These are phyloP conservation scores for Scheffersomyces lignosus DNA, from an alignment of 805 yeast species.

Conservation along the genomic window DNA sequence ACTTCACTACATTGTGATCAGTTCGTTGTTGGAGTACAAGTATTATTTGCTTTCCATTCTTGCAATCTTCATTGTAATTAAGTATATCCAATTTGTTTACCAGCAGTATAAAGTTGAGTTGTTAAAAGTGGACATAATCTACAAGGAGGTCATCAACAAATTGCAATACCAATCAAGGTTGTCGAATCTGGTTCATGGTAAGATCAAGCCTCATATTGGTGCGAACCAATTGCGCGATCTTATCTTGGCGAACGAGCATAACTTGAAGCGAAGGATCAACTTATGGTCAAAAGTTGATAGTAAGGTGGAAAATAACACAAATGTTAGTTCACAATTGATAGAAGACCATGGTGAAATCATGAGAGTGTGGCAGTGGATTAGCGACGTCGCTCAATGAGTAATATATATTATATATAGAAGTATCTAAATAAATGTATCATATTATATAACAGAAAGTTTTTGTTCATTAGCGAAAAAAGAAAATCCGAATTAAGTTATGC, in stretches of 20 bases:
- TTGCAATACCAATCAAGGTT: constrained; percentile 47
- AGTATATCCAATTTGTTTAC: constrained; percentile 33
- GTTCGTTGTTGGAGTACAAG: constrained; percentile 30
- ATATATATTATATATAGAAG: not conserved
- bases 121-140: constrained; percentile 44
- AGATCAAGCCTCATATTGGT: constrained; percentile 53
- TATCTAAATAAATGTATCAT: too few relatives aligned
- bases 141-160: constrained; percentile 48
- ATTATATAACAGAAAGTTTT: too few relatives aligned
- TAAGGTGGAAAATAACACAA: constrained; percentile 63
- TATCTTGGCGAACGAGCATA: constrained; percentile 44
- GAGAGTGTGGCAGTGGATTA: constrained; percentile 87
- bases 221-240: constrained; percentile 73
- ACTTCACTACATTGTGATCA: constrained; percentile 51
- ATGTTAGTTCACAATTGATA: constrained; percentile 57
- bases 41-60: constrained; percentile 12
- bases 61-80: constrained; percentile 17
- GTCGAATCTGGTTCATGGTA: constrained; percentile 26
- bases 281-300: constrained; percentile 61
- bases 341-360: constrained; percentile 87
- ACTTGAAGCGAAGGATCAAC: constrained; percentile 31
- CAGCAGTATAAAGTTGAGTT: constrained; percentile 37
- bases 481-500: too few relatives aligned
- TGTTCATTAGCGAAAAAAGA: too few relatives aligned
- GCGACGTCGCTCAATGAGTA: constrained; percentile 21